A percentile compares a stretch with the other conserved stretches of the same genome.
These are phyloP conservation scores for Gastrodia elata DNA, from an alignment of 106 monocot genomes.

Conservation along the genomic window DNA sequence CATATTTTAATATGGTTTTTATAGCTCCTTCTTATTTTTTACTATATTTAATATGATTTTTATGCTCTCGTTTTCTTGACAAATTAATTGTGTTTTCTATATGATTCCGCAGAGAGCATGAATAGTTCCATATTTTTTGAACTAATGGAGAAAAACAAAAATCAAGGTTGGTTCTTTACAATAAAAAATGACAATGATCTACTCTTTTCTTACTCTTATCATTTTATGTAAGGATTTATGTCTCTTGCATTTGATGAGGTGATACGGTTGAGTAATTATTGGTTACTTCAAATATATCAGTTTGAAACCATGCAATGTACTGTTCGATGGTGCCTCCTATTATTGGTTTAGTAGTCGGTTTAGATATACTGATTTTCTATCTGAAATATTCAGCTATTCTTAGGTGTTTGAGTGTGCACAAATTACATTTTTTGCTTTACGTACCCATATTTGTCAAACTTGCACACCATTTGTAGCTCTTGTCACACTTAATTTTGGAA, in stretches of 20 bases:
- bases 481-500: too few species aligned
- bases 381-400: background rate
- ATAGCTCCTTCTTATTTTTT: background rate
- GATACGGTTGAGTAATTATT: background rate
- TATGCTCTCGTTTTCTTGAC: background rate
- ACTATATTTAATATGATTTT: background rate
- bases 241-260: background rate
- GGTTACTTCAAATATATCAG: background rate
- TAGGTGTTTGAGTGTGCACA: background rate
- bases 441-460: too few species aligned
- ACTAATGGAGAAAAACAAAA: slow-evolving; percentile 71
- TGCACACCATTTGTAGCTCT: too few species aligned
- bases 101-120: slow-evolving; percentile 41
- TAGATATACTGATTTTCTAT: background rate
- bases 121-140: slow-evolving; percentile 45
- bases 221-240: background rate
- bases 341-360: background rate
- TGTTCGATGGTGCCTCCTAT: background rate
- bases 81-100: background rate
- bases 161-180: slow-evolving; percentile 41
- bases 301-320: background rate
- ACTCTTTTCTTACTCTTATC: background rate
- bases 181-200: background rate
- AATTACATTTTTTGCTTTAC: background rate
- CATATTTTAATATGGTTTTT: too few species aligned